These are phyloP conservation scores for Saccharomycopsis sp. DNA, from an alignment of 805 yeast genomes.

Conservation along the genomic window DNA sequence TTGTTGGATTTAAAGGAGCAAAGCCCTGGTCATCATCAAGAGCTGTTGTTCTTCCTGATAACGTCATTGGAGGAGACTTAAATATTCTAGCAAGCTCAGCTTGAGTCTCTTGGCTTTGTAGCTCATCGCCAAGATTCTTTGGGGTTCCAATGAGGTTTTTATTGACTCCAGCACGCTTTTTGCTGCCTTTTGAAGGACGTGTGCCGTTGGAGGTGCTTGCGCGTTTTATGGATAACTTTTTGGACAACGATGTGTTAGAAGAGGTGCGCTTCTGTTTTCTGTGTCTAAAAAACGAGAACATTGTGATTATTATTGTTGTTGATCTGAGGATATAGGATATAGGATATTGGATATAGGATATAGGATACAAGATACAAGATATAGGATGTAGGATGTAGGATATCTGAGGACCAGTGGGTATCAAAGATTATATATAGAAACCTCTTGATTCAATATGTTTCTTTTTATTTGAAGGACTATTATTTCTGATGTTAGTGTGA, in stretches of 20 bases:
- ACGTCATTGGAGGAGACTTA: conserved; percentile 7
- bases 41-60: conserved; percentile 3
- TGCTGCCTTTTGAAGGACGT: background rate
- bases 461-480: background rate
- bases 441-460: background rate
- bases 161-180: background rate
- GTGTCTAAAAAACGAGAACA: background rate
- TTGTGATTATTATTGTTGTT: background rate
- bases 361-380: background rate
- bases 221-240: background rate
- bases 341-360: no score
- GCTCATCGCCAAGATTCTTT: conserved; percentile 2
- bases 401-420: no score
- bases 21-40: background rate
- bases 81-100: conserved; percentile 4
- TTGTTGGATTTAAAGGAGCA: background rate
- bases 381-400: no score
- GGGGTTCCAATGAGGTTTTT: conserved; percentile 11
- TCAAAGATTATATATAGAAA: no score
- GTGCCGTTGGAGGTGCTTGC: background rate
- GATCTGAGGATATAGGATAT: background rate
- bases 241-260: background rate
- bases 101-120: conserved; percentile 4
- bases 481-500: background rate
- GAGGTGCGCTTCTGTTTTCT: background rate